Conservation (phyloP, 257 asterid genomes). For the Ophiorrhiza pumila region DNA sequence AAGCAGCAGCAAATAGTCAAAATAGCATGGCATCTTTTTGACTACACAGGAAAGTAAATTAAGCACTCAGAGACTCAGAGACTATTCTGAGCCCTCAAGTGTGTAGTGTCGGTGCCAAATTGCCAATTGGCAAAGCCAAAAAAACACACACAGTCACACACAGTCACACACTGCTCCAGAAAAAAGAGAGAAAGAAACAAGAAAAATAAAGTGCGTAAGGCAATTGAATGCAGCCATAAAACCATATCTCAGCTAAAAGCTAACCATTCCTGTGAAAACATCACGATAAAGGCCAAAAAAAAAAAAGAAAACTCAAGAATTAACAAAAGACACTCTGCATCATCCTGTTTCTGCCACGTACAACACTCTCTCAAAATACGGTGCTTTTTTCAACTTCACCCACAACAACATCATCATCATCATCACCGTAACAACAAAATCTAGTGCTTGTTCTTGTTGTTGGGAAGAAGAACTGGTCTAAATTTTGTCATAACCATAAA, state of each 20-base stretch:
- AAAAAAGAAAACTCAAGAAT: background rate
- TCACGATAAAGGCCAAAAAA: background rate
- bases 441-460: too few species aligned
- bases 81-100: too few species aligned
- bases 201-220: background rate
- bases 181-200: too few species aligned
- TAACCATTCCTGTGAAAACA: background rate
- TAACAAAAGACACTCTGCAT: conserved; percentile 16
- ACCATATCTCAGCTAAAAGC: background rate
- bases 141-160: too few species aligned
- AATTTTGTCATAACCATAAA: conserved; percentile 9
- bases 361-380: conserved; percentile 25
- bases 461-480: background rate
- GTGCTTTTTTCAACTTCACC: conserved; percentile 31
- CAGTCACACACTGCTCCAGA: background rate
- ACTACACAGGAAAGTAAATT: too few species aligned
- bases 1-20: too few species aligned
- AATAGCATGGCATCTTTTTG: too few species aligned
- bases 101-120: too few species aligned
- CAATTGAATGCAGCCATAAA: background rate
- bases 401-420: too few species aligned
- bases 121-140: too few species aligned
- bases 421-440: background rate
- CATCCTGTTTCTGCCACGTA: conserved; percentile 49
- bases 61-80: too few species aligned